phyloP scores from a whole-genome alignment of 768 basidiomycete species.

The Hebeloma cylindrosporum region DNA sequence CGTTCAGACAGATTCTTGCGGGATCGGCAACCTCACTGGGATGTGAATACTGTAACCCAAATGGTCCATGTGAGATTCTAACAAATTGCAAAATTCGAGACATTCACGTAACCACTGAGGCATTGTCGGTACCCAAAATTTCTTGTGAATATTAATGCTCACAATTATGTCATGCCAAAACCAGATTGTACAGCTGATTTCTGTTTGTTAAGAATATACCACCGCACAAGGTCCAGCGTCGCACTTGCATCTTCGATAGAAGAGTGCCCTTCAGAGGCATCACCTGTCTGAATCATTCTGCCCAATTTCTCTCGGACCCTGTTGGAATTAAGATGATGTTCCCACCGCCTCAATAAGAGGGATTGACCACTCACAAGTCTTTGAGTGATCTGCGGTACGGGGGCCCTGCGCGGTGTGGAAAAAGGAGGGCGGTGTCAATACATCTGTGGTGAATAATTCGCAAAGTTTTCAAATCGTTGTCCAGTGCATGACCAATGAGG shows the following conservation, averaged over 20 bases:
- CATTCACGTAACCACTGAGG: too few species aligned
- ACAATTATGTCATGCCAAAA: slow-evolving; percentile 7
- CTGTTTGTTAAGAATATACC: slow-evolving; percentile 68
- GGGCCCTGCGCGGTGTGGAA: slow-evolving; percentile 71
- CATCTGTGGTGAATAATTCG: slow-evolving; percentile 83
- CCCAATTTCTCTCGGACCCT: slow-evolving; percentile 85
- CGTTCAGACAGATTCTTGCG: too few species aligned
- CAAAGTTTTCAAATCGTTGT: slow-evolving; percentile 92
- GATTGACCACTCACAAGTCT: slow-evolving; percentile 58
- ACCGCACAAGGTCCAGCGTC: slow-evolving; percentile 85
- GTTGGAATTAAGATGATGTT: slow-evolving; percentile 9
- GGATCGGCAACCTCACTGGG: too few species aligned
- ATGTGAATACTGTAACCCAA: too few species aligned
- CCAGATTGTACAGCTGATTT: slow-evolving; percentile 28
- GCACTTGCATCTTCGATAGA: slow-evolving; percentile 88
- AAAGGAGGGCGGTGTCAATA: slow-evolving; percentile 85
- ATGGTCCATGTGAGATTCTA: too few species aligned
- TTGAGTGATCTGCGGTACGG: slow-evolving; percentile 83
- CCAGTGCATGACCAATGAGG: slow-evolving; percentile 86
- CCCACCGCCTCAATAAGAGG: slow-evolving; percentile 14
- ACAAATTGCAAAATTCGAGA: too few species aligned
- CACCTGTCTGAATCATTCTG: slow-evolving; percentile 79
- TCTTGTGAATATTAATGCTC: too few species aligned
- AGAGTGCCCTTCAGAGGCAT: slow-evolving; percentile 76
- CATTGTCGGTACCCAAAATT: too few species aligned